These are phyloP conservation scores for Lophiotrema nucula DNA, from an alignment of 495 filamentous ascomycete genomes.

Conservation along the genomic window DNA sequence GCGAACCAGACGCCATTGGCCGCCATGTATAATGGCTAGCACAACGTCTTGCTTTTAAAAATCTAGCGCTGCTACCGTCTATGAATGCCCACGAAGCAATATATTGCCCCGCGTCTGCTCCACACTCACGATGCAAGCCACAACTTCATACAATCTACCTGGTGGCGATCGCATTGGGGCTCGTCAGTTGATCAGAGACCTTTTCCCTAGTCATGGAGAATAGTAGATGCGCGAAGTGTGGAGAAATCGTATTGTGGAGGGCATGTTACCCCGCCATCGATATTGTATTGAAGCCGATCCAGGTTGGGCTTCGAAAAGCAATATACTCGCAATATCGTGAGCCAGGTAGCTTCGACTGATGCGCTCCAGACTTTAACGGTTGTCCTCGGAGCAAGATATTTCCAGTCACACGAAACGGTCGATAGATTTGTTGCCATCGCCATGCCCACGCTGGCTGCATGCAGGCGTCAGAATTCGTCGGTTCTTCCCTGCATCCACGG, in stretches of 20 bases:
- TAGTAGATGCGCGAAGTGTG: background rate
- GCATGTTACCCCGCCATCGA: background rate
- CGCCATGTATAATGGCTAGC: constrained; percentile 15
- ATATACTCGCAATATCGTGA: constrained; percentile 3
- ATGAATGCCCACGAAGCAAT: constrained; percentile 9
- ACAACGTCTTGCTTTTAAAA: constrained; percentile 17
- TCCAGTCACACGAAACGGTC: too few species aligned
- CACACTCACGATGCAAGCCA: constrained; percentile 9
- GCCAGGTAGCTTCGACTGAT: too few species aligned
- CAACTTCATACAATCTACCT: constrained; percentile 13
- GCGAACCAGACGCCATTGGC: background rate
- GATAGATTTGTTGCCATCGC: too few species aligned
- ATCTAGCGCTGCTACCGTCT: constrained; percentile 7
- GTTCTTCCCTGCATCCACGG: constrained; percentile 4
- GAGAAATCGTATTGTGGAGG: background rate
- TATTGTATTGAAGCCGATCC: constrained; percentile 11
- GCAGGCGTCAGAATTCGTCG: background rate
- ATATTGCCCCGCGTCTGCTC: constrained; percentile 25
- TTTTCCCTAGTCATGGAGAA: constrained; percentile 19
- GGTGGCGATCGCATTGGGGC: constrained; percentile 16
- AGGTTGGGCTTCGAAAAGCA: constrained; percentile 14
- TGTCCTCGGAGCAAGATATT: too few species aligned
- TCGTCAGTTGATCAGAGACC: constrained; percentile 25
- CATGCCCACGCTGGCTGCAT: background rate
- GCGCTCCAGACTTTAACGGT: too few species aligned